A percentile compares a stretch with the other conserved stretches of the same genome.
Conservation (phyloP, 306 rosid species). For the Medicago arabica region DNA sequence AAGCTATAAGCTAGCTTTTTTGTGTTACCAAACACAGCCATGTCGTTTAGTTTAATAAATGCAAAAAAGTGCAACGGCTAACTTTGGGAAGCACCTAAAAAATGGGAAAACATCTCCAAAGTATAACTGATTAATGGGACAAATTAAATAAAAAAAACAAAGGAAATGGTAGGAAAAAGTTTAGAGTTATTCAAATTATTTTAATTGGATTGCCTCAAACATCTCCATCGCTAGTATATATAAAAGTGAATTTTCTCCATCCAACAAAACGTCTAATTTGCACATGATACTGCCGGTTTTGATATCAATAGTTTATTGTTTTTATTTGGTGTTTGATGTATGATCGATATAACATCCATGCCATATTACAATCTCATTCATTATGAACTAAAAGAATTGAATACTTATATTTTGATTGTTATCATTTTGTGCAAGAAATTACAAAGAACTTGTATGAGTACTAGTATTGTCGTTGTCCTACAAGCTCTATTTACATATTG, state of each 20-base stretch:
- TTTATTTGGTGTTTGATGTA: conserved; percentile 24
- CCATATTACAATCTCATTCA: conserved; percentile 23
- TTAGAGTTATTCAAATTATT: conserved; percentile 21
- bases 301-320: conserved; percentile 44
- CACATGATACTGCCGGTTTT: conserved; percentile 62
- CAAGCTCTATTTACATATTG: conserved; percentile 23
- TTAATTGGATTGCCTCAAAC: conserved; percentile 43
- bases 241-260: conserved; percentile 9
- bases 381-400: conserved; percentile 4
- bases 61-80: conserved; percentile 18
- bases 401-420: conserved; percentile 13
- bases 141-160: conserved; percentile 40
- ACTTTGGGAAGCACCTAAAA: conserved; percentile 32
- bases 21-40: too few species aligned
- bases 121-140: conserved; percentile 39
- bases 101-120: conserved; percentile 20
- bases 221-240: conserved; percentile 42
- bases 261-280: conserved; percentile 44
- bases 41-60: too few species aligned
- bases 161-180: conserved; percentile 33
- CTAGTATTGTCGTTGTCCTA: conserved; percentile 13
- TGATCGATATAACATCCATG: conserved; percentile 21
- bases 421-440: conserved; percentile 32
- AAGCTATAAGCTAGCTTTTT: too few species aligned
- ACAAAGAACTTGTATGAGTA: conserved; percentile 21